Evolutionary conservation across 108 stramenopile genomes (phyloP), one percentile per base, ranked within the genome.

Genomic region (Parietichytrium sp.): DNA sequence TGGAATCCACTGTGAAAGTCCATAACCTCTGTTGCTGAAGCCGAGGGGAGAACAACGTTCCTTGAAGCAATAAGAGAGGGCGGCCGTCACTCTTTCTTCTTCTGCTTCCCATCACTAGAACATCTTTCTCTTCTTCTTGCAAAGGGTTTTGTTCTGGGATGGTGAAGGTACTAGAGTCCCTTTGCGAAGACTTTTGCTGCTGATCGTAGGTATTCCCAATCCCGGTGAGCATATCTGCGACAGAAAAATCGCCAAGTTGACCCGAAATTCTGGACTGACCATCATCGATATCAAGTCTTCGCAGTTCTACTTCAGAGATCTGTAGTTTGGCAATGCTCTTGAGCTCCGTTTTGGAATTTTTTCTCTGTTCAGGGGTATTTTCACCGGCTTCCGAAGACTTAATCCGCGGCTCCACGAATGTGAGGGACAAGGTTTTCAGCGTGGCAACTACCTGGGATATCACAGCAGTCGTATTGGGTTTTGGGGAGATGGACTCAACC

Each of bases 41-140:
- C n/a, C n/a, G n/a, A n/a, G n/a, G n/a, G 20, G 61, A 72, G 42
- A 45, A 72, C 15, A 72, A 72, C 16, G 61, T 72, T 33, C 61
- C 45, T 42, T 72, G 61, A 15, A 72, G 61, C 2, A 72, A 20
- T 23, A 72, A 38, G 29, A 72, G 33, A 8, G 61, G 61, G 10
- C 61, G 61, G 10, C 45, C 45, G 33, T 72, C 61, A 20, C 45
- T 72, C 20, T 72, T 42, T 42, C 61, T 33, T 8, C 61, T 33
- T 15, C 42, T 10, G 20, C 61, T 72, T 16, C 61, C 61, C 33
- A 72, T 20, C 20, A 72, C 2, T 6, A 72, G 61, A 27, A 72
- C 61, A 72, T 33, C 16, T 27, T 45, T 42, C 0, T 72, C 61
- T 8, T 72, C 25, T 47, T 42, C 61, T n/a, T 45, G 42, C 10